Conservation (phyloP, 2,329 filamentous ascomycete genomes). For the Microascus cirrosus region DNA sequence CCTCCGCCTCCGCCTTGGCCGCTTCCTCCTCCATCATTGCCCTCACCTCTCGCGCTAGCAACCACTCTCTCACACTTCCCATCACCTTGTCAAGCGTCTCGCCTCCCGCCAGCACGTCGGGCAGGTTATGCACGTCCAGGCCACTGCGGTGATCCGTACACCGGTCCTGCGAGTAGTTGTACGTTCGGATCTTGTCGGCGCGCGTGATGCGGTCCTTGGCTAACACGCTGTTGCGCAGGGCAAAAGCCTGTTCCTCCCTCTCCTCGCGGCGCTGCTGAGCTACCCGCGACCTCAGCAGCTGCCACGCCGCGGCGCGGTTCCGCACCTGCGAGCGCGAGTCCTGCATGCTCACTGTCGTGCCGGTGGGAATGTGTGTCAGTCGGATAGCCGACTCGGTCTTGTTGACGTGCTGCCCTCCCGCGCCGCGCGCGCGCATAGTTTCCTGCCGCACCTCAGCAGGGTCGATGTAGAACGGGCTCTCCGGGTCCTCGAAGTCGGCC, state of each 20-base stretch:
- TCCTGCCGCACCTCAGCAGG: constrained; percentile 73
- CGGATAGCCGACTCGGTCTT: constrained; percentile 94
- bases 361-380: constrained; percentile 81
- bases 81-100: constrained; percentile 64
- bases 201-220: constrained; percentile 74
- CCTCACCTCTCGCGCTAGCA: constrained; percentile 64
- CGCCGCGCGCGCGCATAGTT: constrained; percentile 84
- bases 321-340: constrained; percentile 82
- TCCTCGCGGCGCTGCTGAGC: constrained; percentile 72
- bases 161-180: constrained; percentile 65
- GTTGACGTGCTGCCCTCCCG: constrained; percentile 96
- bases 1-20: constrained; percentile 13
- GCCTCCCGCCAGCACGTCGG: constrained; percentile 66
- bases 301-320: constrained; percentile 83
- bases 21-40: constrained; percentile 55
- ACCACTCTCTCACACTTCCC: constrained; percentile 66
- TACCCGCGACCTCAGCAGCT: constrained; percentile 67
- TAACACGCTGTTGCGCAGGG: constrained; percentile 66
- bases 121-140: constrained; percentile 67
- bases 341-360: constrained; percentile 82
- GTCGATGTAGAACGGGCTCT: constrained; percentile 85
- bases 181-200: constrained; percentile 88
- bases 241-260: constrained; percentile 68
- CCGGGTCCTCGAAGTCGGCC: constrained; percentile 65
- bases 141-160: constrained; percentile 85